Base-by-base conservation (phyloP, 1,284 basidiomycete genomes). In the Ganoderma multipileum region DNA sequence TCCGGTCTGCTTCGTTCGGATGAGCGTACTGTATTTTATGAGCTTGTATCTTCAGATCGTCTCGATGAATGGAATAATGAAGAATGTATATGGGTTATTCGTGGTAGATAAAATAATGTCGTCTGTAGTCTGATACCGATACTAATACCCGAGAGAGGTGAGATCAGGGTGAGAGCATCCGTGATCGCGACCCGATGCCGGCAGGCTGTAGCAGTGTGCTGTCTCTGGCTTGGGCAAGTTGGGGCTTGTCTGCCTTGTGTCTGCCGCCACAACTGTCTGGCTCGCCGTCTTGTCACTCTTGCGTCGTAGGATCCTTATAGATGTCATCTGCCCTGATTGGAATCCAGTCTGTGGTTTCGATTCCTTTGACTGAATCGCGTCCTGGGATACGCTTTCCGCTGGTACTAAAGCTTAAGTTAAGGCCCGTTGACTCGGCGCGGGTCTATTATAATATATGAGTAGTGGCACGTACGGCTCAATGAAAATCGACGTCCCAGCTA, bases 1-100 rank as follows among this genome's bases (percentile, higher is more conserved):
- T 72, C 69, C 69, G 60, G 60, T 70, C 68, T 75, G 74, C 74
- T 74, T 71, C 67, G 65, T 69, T 54, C 54, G 74, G 70, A 68
- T 66, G 66, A 67, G 72, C 67, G 72, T 68, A 59, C 72, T 76
- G 74, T 76, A 76, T 74, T 75, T 66, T 74, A 75, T 72, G 55
- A 66, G 66, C 70, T 70, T 71, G 69, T 72, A 75, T 73, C 73
- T 74, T 67, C 68, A 67, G 57, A 71, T 41, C 47, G 63, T 68
- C 63, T 67, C 59, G 54, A 47, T 57, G 68, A 69, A 71, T 73
- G 71, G 70, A 73, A 73, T 71, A 73, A 71, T 74, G 64, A 72
- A 60, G 69, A 26, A 59, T 68, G 67, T 72, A 68, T 64, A 64
- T 55, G 63, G 50, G 62, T 54, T 26, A 50, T 50, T 23, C 36